Evolutionary conservation across 129 eudicot species (phyloP).

Genomic region (Apium graveolens): DNA sequence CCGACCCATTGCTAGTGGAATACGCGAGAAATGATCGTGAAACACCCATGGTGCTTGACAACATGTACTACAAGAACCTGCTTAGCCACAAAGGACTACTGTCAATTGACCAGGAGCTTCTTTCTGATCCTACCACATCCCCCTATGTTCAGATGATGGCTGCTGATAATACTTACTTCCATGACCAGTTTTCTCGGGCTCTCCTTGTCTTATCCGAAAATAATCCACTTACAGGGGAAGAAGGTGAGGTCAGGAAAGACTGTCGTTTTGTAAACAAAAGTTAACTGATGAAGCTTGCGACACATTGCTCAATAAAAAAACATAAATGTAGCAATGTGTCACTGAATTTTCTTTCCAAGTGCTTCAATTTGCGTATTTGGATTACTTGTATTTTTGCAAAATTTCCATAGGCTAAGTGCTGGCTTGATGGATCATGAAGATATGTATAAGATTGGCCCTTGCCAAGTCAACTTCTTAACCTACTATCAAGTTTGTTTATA

Average conservation of each 20-base stretch:
- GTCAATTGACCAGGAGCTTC: slow-evolving; percentile 51
- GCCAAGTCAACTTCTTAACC: not conserved
- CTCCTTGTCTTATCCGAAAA: slow-evolving; percentile 64
- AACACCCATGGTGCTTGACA: slow-evolving; percentile 75
- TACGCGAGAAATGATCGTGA: slow-evolving; percentile 59
- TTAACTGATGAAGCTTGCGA: not conserved
- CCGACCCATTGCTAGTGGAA: slow-evolving; percentile 56
- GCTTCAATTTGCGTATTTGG: not conserved
- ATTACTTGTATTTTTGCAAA: not conserved
- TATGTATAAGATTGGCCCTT: not conserved
- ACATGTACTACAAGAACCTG: slow-evolving; percentile 75
- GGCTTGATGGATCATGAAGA: not conserved
- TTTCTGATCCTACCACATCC: slow-evolving; percentile 47
- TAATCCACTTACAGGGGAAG: slow-evolving; percentile 49
- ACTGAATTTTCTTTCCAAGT: not conserved
- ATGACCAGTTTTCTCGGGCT: slow-evolving; percentile 53
- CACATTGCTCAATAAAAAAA: not conserved
- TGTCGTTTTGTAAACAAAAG: slow-evolving; percentile 55
- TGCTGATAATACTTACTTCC: slow-evolving; percentile 55
- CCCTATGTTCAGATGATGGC: slow-evolving; percentile 71
- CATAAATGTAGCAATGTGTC: not conserved
- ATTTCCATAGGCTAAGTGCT: not conserved
- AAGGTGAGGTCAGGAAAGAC: slow-evolving; percentile 76
- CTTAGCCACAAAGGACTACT: slow-evolving; percentile 56
- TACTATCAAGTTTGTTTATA: not conserved